Evolutionary conservation across 305 asterid species (phyloP).

Genomic region (Fraxinus ornus): DNA sequence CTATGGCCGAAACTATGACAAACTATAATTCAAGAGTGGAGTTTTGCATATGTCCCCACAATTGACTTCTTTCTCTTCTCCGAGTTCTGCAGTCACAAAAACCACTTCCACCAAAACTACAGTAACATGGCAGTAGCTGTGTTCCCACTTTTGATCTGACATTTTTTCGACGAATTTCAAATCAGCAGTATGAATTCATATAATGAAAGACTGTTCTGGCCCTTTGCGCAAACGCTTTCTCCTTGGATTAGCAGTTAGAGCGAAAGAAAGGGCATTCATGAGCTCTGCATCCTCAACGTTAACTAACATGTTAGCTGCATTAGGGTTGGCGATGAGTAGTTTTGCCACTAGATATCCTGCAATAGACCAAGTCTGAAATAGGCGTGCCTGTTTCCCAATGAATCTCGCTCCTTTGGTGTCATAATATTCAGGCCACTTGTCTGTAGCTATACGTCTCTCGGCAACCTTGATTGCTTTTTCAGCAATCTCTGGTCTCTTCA

Average conservation of each 20-base stretch:
- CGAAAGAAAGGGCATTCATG: slow-evolving; percentile 58
- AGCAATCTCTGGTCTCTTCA: slow-evolving; percentile 83
- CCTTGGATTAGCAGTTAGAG: slow-evolving; percentile 63
- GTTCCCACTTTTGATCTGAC: not conserved
- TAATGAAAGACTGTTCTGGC: slow-evolving; percentile 56
- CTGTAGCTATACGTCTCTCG: slow-evolving; percentile 61
- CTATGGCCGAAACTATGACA: not conserved
- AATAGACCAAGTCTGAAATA: slow-evolving; percentile 86
- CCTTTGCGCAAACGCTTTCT: slow-evolving; percentile 62
- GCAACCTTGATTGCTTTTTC: slow-evolving; percentile 76
- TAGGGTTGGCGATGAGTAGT: slow-evolving; percentile 69
- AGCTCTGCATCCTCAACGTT: slow-evolving; percentile 74
- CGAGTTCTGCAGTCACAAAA: not conserved
- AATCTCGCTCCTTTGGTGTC: slow-evolving; percentile 90
- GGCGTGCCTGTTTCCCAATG: slow-evolving; percentile 85
- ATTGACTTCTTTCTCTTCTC: not conserved
- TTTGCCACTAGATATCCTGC: slow-evolving; percentile 92
- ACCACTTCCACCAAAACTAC: not conserved
- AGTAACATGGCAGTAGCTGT: not conserved
- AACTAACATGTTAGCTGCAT: slow-evolving; percentile 66
- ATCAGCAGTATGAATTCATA: slow-evolving; percentile 35
- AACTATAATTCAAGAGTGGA: not conserved
- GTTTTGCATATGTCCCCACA: not conserved
- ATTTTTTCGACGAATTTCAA: not conserved
- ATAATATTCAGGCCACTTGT: slow-evolving; percentile 93